These are phyloP conservation scores for Mrakia frigida DNA, from an alignment of 768 basidiomycete genomes.

Conservation along the genomic window DNA sequence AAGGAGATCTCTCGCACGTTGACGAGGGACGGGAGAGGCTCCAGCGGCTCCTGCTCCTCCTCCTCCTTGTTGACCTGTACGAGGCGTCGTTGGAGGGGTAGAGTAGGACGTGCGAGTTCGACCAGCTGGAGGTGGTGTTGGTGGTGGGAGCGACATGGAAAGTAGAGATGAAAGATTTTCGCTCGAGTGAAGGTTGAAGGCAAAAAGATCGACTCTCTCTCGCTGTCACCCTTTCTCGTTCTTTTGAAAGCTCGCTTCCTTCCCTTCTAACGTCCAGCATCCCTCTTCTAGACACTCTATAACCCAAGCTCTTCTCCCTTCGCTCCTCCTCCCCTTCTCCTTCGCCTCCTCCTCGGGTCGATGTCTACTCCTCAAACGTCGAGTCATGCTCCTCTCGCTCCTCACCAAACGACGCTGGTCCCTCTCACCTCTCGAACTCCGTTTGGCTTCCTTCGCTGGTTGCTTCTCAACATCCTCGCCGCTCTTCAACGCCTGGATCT, in stretches of 20 bases:
- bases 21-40: not conserved
- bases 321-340: not conserved
- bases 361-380: not conserved
- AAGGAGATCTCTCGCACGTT: conserved; percentile 20
- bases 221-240: too few relatives aligned
- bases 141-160: not conserved
- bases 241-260: not conserved
- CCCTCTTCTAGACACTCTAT: not conserved
- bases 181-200: not conserved
- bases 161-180: not conserved
- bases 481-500: conserved; percentile 68
- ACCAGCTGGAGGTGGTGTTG: not conserved
- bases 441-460: conserved; percentile 12
- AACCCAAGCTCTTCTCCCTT: not conserved
- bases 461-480: conserved; percentile 53
- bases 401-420: conserved; percentile 26
- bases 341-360: not conserved
- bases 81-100: conserved; percentile 18
- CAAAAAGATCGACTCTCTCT: not conserved
- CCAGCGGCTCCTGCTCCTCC: too few relatives aligned
- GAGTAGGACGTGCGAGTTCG: not conserved
- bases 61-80: too few relatives aligned
- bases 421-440: conserved; percentile 21
- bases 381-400: conserved; percentile 1
- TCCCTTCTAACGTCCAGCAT: not conserved